Conservation (phyloP, 2,329 filamentous ascomycete genomes). For the Harringtonia aguacate region DNA sequence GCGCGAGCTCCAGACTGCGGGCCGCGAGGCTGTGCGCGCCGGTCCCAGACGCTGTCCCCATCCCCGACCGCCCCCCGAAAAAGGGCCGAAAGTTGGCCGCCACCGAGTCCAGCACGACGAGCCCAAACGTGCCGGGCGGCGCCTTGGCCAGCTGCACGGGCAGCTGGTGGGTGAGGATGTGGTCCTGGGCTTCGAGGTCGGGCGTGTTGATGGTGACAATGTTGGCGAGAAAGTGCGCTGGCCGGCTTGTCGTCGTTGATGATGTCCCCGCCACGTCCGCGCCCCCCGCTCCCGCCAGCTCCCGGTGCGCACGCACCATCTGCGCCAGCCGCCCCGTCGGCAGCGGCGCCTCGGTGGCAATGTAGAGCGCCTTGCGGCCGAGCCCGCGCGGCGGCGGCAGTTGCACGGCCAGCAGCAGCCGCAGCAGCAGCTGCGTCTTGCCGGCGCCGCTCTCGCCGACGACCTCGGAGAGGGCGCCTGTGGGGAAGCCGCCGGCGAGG, state of each 20-base stretch:
- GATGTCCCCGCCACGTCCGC: background rate
- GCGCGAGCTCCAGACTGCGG: constrained; percentile 65
- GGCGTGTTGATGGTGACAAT: constrained; percentile 76
- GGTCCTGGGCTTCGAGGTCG: constrained; percentile 89
- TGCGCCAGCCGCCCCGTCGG: constrained; percentile 74
- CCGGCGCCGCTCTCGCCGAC: constrained; percentile 88
- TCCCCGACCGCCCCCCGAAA: constrained; percentile 47
- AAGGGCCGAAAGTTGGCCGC: constrained; percentile 94
- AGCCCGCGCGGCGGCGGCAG: constrained; percentile 64
- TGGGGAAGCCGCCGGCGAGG: constrained; percentile 75
- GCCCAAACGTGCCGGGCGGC: constrained; percentile 59
- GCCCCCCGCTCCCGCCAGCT: constrained; percentile 27
- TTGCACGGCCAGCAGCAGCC: constrained; percentile 74
- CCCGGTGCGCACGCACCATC: constrained; percentile 58
- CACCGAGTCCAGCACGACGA: constrained; percentile 82
- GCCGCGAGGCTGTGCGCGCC: constrained; percentile 62
- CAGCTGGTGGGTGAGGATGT: constrained; percentile 87
- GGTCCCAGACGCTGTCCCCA: too few species aligned
- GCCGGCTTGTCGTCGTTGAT: background rate
- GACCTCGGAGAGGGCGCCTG: constrained; percentile 76
- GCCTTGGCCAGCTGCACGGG: constrained; percentile 54
- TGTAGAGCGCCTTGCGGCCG: constrained; percentile 70
- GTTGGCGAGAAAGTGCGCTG: constrained; percentile 48
- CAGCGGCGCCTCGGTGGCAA: constrained; percentile 83
- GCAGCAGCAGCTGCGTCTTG: constrained; percentile 89